Evolutionary conservation across 495 filamentous ascomycete genomes (phyloP).

Genomic region (Paragyromitra xinjiangensis): DNA sequence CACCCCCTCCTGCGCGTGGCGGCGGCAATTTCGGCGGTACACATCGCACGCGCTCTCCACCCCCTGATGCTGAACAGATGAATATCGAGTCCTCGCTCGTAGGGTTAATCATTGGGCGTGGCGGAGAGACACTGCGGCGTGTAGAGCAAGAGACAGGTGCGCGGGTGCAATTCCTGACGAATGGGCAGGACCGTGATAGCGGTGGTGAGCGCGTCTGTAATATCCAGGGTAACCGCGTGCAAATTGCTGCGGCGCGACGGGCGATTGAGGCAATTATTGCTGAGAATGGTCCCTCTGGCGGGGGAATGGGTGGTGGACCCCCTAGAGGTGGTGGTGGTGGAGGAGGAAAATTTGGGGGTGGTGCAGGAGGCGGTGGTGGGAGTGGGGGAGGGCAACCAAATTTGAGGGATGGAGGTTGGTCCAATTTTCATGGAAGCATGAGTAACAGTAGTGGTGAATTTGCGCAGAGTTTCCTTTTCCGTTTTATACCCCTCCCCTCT

Average conservation of each 20-base stretch:
- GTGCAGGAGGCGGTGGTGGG: slow-evolving; percentile 18
- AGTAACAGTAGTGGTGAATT: slow-evolving; percentile 54
- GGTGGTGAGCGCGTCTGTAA: slow-evolving; percentile 78
- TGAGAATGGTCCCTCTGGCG: slow-evolving; percentile 66
- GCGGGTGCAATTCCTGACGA: slow-evolving; percentile 82
- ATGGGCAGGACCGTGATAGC: slow-evolving; percentile 66
- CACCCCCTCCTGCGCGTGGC: slow-evolving; percentile 58
- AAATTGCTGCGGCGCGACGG: slow-evolving; percentile 73
- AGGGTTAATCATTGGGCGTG: slow-evolving; percentile 82
- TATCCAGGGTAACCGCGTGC: slow-evolving; percentile 73
- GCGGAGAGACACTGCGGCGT: slow-evolving; percentile 81
- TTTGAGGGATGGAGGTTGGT: slow-evolving; percentile 59
- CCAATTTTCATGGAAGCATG: slow-evolving; percentile 54
- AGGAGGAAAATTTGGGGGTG: slow-evolving; percentile 40
- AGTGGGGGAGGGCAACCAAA: slow-evolving; percentile 52
- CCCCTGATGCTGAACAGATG: slow-evolving; percentile 75
- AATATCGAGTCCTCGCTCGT: slow-evolving; percentile 79
- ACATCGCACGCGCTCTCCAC: slow-evolving; percentile 67
- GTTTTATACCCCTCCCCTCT: slow-evolving; percentile 18
- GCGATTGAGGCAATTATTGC: slow-evolving; percentile 83
- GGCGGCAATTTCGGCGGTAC: slow-evolving; percentile 57
- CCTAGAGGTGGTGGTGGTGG: slow-evolving; percentile 24
- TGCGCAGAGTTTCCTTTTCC: slow-evolving; percentile 49
- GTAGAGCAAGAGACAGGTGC: slow-evolving; percentile 79
- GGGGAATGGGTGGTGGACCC: slow-evolving; percentile 64